A percentile compares a stretch with the other conserved stretches of the same genome.
Evolutionary conservation across 768 basidiomycete genomes (phyloP).

Genomic region (Leccinum boreale): DNA sequence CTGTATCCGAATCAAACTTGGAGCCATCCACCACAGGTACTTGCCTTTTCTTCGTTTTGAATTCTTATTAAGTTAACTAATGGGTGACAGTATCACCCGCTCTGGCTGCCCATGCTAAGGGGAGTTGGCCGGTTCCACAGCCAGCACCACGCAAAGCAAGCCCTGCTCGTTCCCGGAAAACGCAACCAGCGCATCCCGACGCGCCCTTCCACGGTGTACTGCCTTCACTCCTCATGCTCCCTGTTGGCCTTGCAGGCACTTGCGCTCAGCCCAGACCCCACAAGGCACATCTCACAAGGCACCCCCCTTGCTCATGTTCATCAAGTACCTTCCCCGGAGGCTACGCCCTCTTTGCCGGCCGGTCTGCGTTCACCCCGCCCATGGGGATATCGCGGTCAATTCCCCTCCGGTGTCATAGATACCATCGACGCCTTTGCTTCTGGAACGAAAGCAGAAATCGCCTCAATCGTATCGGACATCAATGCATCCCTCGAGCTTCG

Average conservation of each 20-base stretch:
- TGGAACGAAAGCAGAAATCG: conserved; percentile 12
- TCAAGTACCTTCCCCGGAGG: neutral
- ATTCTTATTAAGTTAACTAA: neutral
- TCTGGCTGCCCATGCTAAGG: conserved; percentile 74
- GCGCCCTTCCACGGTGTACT: conserved; percentile 3
- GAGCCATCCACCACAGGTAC: neutral
- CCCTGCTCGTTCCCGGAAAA: conserved; percentile 23
- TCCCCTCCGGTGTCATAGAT: conserved; percentile 25
- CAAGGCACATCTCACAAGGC: conserved; percentile 2
- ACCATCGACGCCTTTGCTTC: conserved; percentile 25
- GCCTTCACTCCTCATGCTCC: conserved; percentile 23
- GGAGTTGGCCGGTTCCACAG: conserved; percentile 53
- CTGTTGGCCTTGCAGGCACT: conserved; percentile 15
- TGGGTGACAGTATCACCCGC: conserved; percentile 30
- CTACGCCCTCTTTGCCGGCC: neutral
- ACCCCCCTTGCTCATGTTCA: conserved; percentile 1
- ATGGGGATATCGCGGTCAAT: conserved; percentile 8
- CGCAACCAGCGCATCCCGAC: conserved; percentile 7
- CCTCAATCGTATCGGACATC: conserved; percentile 13
- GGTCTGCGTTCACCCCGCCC: neutral
- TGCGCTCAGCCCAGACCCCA: conserved; percentile 10
- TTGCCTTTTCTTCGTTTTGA: neutral
- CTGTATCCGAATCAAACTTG: conserved; percentile 12
- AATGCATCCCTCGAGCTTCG: conserved; percentile 20
- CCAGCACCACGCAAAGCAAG: conserved; percentile 49